Conservation (phyloP, 805 yeast genomes). For the Wilhelminamyces savonicus region DNA sequence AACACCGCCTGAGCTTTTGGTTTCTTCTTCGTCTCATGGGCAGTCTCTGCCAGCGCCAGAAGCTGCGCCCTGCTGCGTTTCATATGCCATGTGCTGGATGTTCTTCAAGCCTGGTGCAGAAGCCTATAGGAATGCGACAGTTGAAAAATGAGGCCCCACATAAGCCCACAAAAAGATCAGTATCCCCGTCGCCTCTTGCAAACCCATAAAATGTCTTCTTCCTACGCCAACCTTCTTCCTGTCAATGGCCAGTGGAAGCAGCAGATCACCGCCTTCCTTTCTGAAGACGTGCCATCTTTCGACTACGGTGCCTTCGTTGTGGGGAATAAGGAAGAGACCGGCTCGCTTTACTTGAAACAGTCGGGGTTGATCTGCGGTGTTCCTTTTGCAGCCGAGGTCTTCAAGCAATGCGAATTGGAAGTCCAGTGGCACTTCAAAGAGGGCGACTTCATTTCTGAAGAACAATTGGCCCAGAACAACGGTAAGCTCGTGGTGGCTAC, state of each 20-base stretch:
- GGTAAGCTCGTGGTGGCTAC: conserved; percentile 64
- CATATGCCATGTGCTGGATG: too few relatives aligned
- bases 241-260: conserved; percentile 75
- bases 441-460: conserved; percentile 43
- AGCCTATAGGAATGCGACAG: too few relatives aligned
- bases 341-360: conserved; percentile 76
- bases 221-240: conserved; percentile 57
- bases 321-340: conserved; percentile 66
- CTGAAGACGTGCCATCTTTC: conserved; percentile 89
- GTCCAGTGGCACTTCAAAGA: conserved; percentile 73
- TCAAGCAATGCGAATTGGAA: conserved; percentile 61
- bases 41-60: too few relatives aligned
- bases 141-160: too few relatives aligned
- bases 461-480: conserved; percentile 39
- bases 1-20: too few relatives aligned
- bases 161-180: too few relatives aligned
- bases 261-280: conserved; percentile 66
- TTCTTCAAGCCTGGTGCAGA: too few relatives aligned
- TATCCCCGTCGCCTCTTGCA: too few relatives aligned
- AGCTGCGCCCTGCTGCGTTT: too few relatives aligned
- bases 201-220: too few relatives aligned
- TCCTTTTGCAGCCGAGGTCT: conserved; percentile 86
- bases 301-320: conserved; percentile 95
- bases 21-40: too few relatives aligned
- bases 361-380: conserved; percentile 77